phyloP scores from a whole-genome alignment of 2,329 filamentous ascomycete genomes.

The Aspergillus texensis region DNA sequence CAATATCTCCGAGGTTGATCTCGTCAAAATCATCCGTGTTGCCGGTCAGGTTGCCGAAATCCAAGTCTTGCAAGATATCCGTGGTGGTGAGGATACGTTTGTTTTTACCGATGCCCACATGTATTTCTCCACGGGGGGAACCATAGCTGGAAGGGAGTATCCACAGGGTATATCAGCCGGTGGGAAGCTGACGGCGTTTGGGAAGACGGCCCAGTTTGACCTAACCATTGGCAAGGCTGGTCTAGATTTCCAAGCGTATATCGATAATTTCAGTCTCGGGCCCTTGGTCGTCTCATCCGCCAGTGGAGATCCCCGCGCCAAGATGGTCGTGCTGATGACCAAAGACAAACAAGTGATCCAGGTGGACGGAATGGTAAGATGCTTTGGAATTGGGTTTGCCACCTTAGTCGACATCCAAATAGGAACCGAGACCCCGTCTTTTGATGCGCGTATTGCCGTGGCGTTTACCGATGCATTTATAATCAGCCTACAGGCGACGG shows the following conservation, averaged over 20 bases:
- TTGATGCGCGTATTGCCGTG: background rate
- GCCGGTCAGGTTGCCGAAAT: background rate
- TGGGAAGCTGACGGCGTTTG: conserved; percentile 1
- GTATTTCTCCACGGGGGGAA: background rate
- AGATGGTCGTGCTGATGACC: background rate
- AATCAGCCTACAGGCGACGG: background rate
- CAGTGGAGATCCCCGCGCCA: background rate
- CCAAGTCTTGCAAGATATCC: background rate
- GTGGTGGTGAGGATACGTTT: background rate
- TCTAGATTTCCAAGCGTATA: background rate
- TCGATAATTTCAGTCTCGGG: background rate
- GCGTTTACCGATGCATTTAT: background rate
- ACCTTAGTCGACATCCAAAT: background rate
- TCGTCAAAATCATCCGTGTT: background rate
- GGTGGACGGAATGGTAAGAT: background rate
- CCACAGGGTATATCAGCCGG: conserved; percentile 1
- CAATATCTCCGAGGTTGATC: background rate
- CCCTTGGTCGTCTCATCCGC: background rate
- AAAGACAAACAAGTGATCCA: background rate
- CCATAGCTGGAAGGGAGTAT: background rate
- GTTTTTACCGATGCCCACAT: background rate
- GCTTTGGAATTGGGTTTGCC: background rate
- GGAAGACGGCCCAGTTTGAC: conserved; percentile 1
- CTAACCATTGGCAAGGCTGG: background rate
- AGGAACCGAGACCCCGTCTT: background rate